Conservation (phyloP, 805 yeast species). For the Metschnikowia baotianmanensis region DNA sequence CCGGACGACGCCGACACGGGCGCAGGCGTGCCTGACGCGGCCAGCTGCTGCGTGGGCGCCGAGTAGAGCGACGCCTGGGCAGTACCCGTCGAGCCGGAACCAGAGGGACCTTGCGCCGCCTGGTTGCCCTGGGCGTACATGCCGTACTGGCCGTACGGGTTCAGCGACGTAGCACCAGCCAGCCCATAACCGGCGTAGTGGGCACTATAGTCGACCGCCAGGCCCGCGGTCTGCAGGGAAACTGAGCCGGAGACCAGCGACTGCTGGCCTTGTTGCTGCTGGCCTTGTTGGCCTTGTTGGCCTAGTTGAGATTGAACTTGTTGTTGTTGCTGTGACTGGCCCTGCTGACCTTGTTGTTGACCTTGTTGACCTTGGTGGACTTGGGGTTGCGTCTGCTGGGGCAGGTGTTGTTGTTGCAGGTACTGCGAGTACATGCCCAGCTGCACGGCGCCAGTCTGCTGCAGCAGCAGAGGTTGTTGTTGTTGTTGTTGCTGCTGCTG, state of each 20-base stretch:
- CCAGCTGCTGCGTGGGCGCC: slow-evolving; percentile 11
- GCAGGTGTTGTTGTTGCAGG: slow-evolving; percentile 8
- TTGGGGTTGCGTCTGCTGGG: no score
- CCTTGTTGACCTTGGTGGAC: no score
- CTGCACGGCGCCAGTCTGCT: no score
- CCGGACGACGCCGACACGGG: slow-evolving; percentile 17
- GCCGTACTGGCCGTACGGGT: slow-evolving; percentile 19
- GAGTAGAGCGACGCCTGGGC: slow-evolving; percentile 16
- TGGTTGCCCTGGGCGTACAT: slow-evolving; percentile 17
- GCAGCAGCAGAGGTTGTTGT: slow-evolving; percentile 1
- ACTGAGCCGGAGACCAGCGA: background rate
- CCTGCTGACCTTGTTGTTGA: background rate
- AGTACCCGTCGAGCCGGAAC: slow-evolving; percentile 3
- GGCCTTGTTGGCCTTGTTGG: background rate
- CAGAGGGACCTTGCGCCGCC: slow-evolving; percentile 11
- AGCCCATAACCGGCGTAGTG: slow-evolving; percentile 19
- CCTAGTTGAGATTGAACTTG: no score
- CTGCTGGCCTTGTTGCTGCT: background rate
- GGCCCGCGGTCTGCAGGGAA: slow-evolving; percentile 11
- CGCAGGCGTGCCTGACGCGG: slow-evolving; percentile 12
- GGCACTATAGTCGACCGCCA: slow-evolving; percentile 15
- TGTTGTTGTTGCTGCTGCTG: slow-evolving; percentile 7
- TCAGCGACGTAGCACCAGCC: slow-evolving; percentile 9
- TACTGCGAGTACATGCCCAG: no score
- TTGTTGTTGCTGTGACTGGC: background rate